These are phyloP conservation scores for Zopfia rhizophila DNA, from an alignment of 2,329 filamentous ascomycete genomes.

Conservation along the genomic window DNA sequence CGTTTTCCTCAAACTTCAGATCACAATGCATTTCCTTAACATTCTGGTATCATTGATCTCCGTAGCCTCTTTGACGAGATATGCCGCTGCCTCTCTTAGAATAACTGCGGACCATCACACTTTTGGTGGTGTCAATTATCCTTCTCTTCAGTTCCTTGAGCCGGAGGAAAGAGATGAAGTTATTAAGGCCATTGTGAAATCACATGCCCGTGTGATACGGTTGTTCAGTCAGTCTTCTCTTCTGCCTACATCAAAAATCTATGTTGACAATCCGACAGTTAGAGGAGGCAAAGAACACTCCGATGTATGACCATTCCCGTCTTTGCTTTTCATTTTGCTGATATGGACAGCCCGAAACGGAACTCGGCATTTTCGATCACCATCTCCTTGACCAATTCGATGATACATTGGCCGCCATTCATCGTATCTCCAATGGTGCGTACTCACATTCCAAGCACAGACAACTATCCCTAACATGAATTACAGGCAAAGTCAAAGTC, in stretches of 20 bases:
- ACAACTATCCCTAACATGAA: slow-evolving; percentile 6
- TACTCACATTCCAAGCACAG: no score
- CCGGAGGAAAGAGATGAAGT: slow-evolving; percentile 38
- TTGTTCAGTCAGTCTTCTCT: slow-evolving; percentile 40
- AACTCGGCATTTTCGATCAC: slow-evolving; percentile 44
- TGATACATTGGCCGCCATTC: slow-evolving; percentile 47
- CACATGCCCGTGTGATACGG: slow-evolving; percentile 44
- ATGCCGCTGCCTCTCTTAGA: slow-evolving; percentile 31
- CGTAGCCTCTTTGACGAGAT: slow-evolving; percentile 23
- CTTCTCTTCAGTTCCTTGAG: slow-evolving; percentile 42
- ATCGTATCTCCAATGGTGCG: slow-evolving; percentile 45
- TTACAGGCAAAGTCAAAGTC: slow-evolving; percentile 45
- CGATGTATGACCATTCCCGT: slow-evolving; percentile 33
- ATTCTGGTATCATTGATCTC: slow-evolving; percentile 30
- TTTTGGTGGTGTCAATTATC: slow-evolving; percentile 49
- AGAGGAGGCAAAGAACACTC: slow-evolving; percentile 38
- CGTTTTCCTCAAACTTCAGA: slow-evolving; percentile 16
- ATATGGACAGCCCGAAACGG: slow-evolving; percentile 34
- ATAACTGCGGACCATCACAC: slow-evolving; percentile 44
- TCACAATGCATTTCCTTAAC: slow-evolving; percentile 36
- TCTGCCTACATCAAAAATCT: no score
- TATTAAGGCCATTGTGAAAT: slow-evolving; percentile 42
- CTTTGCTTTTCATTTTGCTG: slow-evolving; percentile 6
- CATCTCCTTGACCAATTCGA: slow-evolving; percentile 46
- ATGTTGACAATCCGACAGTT: slow-evolving; percentile 33